Conservation (phyloP, 768 basidiomycete species). For the Paxillus ammoniavirescens region DNA sequence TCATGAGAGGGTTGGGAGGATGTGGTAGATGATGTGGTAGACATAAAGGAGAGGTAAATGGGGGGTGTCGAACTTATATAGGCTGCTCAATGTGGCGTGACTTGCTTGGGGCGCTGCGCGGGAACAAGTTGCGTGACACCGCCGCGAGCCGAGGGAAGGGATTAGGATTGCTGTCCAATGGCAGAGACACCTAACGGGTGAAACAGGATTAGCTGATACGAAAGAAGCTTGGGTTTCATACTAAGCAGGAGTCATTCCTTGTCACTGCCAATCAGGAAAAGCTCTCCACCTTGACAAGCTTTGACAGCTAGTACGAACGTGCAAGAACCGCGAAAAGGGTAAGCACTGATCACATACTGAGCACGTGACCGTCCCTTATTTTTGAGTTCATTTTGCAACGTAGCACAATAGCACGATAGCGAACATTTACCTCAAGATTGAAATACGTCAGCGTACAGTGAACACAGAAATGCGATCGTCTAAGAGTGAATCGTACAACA, state of each 20-base stretch:
- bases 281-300: slow-evolving; percentile 18
- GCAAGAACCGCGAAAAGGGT: slow-evolving; percentile 7
- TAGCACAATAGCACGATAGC: slow-evolving; percentile 2
- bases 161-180: not conserved
- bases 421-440: slow-evolving; percentile 14
- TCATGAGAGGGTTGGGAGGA: slow-evolving; percentile 22
- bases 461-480: slow-evolving; percentile 16
- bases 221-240: slow-evolving; percentile 2
- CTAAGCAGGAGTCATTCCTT: slow-evolving; percentile 6
- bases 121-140: slow-evolving; percentile 7
- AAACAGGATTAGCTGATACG: not conserved
- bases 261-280: slow-evolving; percentile 15
- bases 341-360: slow-evolving; percentile 1
- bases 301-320: slow-evolving; percentile 2
- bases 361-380: slow-evolving; percentile 23
- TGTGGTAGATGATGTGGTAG: slow-evolving; percentile 26
- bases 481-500: slow-evolving; percentile 30
- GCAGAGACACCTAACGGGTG: not conserved
- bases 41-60: slow-evolving; percentile 21
- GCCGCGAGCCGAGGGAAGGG: slow-evolving; percentile 17
- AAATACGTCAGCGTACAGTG: slow-evolving; percentile 26
- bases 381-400: not conserved
- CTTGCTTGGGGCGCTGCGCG: slow-evolving; percentile 18
- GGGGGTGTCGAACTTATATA: slow-evolving; percentile 29
- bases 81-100: slow-evolving; percentile 22